Conservation (phyloP, 2,329 filamentous ascomycete species). For the Ascochyta clinopodiicola region DNA sequence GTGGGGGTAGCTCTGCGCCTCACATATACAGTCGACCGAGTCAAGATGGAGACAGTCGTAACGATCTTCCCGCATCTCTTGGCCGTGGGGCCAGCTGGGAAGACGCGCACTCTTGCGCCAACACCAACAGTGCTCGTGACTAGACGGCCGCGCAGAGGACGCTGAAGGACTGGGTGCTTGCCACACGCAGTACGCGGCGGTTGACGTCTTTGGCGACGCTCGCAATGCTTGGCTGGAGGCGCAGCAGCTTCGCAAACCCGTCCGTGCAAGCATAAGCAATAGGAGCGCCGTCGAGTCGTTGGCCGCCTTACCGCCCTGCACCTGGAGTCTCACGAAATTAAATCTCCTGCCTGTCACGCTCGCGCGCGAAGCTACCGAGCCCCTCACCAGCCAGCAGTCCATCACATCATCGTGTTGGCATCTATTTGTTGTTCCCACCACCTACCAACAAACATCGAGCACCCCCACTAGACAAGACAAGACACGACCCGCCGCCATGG, state of each 20-base stretch:
- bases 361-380: neutral
- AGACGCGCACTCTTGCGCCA: conserved; percentile 16
- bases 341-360: neutral
- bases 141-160: conserved; percentile 4
- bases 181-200: conserved; percentile 31
- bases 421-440: conserved; percentile 2
- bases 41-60: neutral
- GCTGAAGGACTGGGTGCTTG: conserved; percentile 5
- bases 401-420: neutral
- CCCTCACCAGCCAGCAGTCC: neutral
- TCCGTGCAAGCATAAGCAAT: conserved; percentile 16
- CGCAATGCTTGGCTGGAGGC: conserved; percentile 32
- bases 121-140: conserved; percentile 1
- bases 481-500: conserved; percentile 35
- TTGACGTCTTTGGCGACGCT: conserved; percentile 28
- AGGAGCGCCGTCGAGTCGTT: conserved; percentile 8
- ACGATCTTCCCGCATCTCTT: neutral
- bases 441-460: neutral
- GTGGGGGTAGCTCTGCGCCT: neutral
- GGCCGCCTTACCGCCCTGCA: conserved; percentile 17
- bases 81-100: neutral
- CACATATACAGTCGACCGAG: neutral
- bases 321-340: conserved; percentile 15
- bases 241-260: conserved; percentile 18
- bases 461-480: conserved; percentile 2